Conservation (phyloP, 1,139 yeast genomes). For the Geotrichum fermentans region DNA sequence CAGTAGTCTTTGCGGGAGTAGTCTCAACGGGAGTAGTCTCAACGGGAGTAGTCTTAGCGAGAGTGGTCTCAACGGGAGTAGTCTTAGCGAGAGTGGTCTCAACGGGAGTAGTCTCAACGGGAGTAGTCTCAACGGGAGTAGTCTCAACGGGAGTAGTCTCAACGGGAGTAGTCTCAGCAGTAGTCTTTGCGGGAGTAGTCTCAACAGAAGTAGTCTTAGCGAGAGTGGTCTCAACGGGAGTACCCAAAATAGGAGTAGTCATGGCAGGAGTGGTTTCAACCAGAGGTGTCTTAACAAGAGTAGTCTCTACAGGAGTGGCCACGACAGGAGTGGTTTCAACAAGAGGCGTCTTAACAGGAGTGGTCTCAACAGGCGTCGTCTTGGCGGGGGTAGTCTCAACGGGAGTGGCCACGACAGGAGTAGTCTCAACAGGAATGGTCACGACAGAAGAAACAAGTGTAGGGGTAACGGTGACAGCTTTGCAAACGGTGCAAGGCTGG, state of each 20-base stretch:
- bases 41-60: not conserved
- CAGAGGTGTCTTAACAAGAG: not conserved
- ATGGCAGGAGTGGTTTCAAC: not conserved
- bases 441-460: conserved; percentile 1
- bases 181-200: too few relatives aligned
- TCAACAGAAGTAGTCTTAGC: not conserved
- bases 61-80: not conserved
- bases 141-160: conserved; percentile 2
- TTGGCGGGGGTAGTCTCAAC: not conserved
- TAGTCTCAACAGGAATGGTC: not conserved
- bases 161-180: not conserved
- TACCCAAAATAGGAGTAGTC: not conserved
- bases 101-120: not conserved
- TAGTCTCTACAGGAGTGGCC: not conserved
- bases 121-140: not conserved
- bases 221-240: not conserved
- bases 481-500: not conserved
- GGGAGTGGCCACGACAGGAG: not conserved
- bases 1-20: not conserved
- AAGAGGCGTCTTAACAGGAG: not conserved
- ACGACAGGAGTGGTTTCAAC: not conserved
- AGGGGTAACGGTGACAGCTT: not conserved
- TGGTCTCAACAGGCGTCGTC: not conserved
- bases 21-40: not conserved
- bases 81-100: not conserved